Evolutionary conservation across 495 filamentous ascomycete species (phyloP).

Genomic region (Talaromyces ruber): DNA sequence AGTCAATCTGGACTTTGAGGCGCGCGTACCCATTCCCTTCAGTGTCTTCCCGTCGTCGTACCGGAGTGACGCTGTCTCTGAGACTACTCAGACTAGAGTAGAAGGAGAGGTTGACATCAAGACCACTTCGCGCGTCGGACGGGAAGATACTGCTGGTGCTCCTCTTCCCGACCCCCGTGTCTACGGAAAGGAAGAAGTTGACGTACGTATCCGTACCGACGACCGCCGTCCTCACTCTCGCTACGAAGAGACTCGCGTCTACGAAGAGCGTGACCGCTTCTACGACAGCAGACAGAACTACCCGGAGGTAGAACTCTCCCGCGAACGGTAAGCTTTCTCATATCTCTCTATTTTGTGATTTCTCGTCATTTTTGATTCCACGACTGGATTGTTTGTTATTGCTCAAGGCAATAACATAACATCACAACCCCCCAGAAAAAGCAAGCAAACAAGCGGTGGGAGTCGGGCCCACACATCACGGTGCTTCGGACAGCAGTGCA

Average conservation of each 20-base stretch:
- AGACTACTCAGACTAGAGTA: conserved; percentile 71
- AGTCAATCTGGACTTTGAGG: conserved; percentile 99
- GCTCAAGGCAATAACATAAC: conserved; percentile 20
- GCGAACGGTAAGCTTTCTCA: conserved; percentile 40
- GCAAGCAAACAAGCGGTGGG: conserved; percentile 6
- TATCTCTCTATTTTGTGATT: not conserved
- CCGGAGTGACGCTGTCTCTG: conserved; percentile 79
- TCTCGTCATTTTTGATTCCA: conserved; percentile 5
- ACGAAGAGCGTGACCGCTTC: conserved; percentile 41
- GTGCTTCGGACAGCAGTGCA: not conserved
- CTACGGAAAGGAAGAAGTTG: conserved; percentile 76
- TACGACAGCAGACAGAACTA: conserved; percentile 14
- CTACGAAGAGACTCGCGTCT: conserved; percentile 40
- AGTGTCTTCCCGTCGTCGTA: conserved; percentile 99
- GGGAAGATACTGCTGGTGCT: conserved; percentile 78
- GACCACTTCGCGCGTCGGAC: conserved; percentile 73
- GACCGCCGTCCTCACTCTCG: conserved; percentile 53
- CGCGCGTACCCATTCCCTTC: conserved; percentile 97
- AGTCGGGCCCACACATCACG: not conserved
- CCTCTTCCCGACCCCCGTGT: conserved; percentile 57
- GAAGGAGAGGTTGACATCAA: conserved; percentile 84
- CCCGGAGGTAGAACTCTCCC: conserved; percentile 45
- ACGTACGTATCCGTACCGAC: conserved; percentile 60
- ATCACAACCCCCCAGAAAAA: conserved; percentile 13
- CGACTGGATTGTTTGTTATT: not conserved